Evolutionary conservation across 2,329 filamentous ascomycete genomes (phyloP).

Genomic region (Arthrobotrys sinensis): DNA sequence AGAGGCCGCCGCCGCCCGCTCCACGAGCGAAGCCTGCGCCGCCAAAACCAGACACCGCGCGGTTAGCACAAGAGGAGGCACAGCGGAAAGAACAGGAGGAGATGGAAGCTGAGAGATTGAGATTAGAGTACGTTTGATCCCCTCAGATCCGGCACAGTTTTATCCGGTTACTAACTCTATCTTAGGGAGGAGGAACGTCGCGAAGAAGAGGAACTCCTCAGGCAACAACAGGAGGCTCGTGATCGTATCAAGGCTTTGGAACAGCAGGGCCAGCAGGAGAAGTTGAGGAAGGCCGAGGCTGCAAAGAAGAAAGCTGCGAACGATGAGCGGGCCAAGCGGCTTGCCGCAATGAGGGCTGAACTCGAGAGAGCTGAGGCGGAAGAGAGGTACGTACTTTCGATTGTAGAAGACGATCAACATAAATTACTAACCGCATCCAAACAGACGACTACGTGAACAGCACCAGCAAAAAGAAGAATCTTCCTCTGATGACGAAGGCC

Average conservation of each 20-base stretch:
- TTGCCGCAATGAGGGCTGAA: slow-evolving; percentile 88
- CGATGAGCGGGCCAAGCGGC: slow-evolving; percentile 87
- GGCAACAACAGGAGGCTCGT: slow-evolving; percentile 84
- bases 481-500: slow-evolving; percentile 85
- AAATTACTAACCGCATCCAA: slow-evolving; percentile 46
- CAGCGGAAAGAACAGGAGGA: slow-evolving; percentile 75
- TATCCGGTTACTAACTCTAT: slow-evolving; percentile 62
- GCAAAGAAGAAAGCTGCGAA: slow-evolving; percentile 92
- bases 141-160: background rate
- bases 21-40: slow-evolving; percentile 78
- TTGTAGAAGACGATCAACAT: background rate
- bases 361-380: slow-evolving; percentile 91
- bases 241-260: slow-evolving; percentile 90
- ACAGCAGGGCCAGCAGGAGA: slow-evolving; percentile 92
- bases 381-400: slow-evolving; percentile 66
- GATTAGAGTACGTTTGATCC: slow-evolving; percentile 81
- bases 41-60: slow-evolving; percentile 76
- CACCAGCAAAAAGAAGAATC: slow-evolving; percentile 78
- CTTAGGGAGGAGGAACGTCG: slow-evolving; percentile 80
- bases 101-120: slow-evolving; percentile 80
- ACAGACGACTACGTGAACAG: slow-evolving; percentile 78
- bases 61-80: slow-evolving; percentile 77
- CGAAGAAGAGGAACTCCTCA: slow-evolving; percentile 84
- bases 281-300: slow-evolving; percentile 96
- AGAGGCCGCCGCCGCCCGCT: slow-evolving; percentile 79